Conservation (phyloP, 495 filamentous ascomycete species). For the Penicillium waksmanii region DNA sequence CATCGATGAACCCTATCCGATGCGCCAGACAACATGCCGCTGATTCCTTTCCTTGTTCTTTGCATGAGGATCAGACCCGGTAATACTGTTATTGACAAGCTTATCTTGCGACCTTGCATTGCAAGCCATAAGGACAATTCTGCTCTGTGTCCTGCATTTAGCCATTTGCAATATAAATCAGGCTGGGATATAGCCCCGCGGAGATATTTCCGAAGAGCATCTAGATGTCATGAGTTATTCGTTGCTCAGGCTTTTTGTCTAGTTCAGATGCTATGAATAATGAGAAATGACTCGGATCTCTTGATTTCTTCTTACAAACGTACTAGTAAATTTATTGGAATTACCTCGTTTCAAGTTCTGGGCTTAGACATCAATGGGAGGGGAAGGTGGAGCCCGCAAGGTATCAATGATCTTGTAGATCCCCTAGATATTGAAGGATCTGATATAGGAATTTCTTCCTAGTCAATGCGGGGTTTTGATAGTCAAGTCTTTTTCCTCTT, state of each 20-base stretch:
- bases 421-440: too few relatives aligned
- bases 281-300: slow-evolving; percentile 5
- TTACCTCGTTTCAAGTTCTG: too few relatives aligned
- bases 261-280: slow-evolving; percentile 4
- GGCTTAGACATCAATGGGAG: too few relatives aligned
- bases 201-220: slow-evolving; percentile 3
- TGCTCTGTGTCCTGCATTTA: slow-evolving; percentile 15
- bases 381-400: too few relatives aligned
- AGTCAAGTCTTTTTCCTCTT: too few relatives aligned
- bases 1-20: slow-evolving; percentile 21
- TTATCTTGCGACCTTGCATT: slow-evolving; percentile 23
- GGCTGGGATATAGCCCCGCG: background rate
- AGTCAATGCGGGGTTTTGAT: too few relatives aligned
- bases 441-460: too few relatives aligned
- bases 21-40: slow-evolving; percentile 23
- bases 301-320: background rate
- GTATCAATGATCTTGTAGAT: too few relatives aligned
- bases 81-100: slow-evolving; percentile 24
- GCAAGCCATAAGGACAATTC: slow-evolving; percentile 25
- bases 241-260: background rate
- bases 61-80: slow-evolving; percentile 12
- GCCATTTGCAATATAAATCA: background rate
- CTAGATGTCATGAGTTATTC: slow-evolving; percentile 7
- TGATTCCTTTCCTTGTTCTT: background rate
- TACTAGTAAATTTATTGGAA: background rate